Conservation (phyloP, 163 green algal genomes). For the Scenedesmus sp. region DNA sequence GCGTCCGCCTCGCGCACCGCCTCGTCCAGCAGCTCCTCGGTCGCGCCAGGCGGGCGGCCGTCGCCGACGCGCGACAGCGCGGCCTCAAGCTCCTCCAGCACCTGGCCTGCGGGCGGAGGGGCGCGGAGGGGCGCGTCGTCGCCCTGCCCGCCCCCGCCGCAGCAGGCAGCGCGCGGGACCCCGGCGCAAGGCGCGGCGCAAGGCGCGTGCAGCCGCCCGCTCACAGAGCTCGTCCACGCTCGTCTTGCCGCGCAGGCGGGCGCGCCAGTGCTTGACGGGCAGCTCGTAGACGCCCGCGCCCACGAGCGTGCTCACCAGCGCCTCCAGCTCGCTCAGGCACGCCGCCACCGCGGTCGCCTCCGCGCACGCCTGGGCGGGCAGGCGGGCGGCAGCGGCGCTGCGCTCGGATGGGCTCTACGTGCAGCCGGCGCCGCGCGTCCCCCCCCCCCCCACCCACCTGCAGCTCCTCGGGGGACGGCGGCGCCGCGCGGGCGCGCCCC, state of each 20-base stretch:
- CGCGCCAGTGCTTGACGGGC: constrained; percentile 29
- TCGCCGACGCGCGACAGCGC: constrained; percentile 29
- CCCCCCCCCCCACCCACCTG: constrained; percentile 9
- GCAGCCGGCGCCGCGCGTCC: too few relatives aligned
- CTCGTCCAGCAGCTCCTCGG: constrained; percentile 39
- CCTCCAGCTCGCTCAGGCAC: constrained; percentile 38
- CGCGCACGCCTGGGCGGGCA: not conserved
- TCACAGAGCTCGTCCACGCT: constrained; percentile 41
- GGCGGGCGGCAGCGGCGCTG: too few relatives aligned
- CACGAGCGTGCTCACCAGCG: constrained; percentile 32
- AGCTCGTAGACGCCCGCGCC: constrained; percentile 30
- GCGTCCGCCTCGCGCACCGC: constrained; percentile 46
- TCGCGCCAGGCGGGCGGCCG: constrained; percentile 35
- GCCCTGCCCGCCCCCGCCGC: too few relatives aligned
- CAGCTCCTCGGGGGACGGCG: constrained; percentile 4
- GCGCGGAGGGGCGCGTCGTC: too few relatives aligned
- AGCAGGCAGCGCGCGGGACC: too few relatives aligned
- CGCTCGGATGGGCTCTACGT: too few relatives aligned
- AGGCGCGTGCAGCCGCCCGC: too few relatives aligned
- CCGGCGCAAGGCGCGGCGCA: too few relatives aligned
- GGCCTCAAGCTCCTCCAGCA: constrained; percentile 33
- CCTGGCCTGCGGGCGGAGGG: not conserved
- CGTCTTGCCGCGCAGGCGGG: constrained; percentile 14
- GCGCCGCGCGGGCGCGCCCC: too few relatives aligned
- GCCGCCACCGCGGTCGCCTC: not conserved